phyloP scores from a whole-genome alignment of 257 asterid species.

The Parsonsia alboflavescens region DNA sequence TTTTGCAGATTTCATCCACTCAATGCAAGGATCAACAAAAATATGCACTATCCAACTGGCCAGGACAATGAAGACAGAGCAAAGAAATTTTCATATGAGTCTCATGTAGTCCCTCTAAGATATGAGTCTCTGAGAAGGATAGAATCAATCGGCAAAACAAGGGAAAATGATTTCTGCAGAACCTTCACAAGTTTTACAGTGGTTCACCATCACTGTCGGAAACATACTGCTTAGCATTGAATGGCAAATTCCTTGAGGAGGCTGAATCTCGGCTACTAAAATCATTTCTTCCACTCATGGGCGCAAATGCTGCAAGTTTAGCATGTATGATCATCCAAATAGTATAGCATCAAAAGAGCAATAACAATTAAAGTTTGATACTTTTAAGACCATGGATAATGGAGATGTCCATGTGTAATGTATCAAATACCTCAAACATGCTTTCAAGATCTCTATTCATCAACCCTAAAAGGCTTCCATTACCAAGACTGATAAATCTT shows the following conservation, averaged over 20 bases:
- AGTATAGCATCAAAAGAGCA: neutral
- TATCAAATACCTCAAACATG: neutral
- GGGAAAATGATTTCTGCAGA: neutral
- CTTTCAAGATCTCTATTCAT: neutral
- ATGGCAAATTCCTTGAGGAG: slow-evolving; percentile 55
- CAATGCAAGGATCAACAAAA: too few species aligned
- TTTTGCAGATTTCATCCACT: neutral
- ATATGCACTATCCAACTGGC: neutral
- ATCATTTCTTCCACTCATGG: slow-evolving; percentile 52
- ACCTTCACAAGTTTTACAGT: slow-evolving; percentile 5
- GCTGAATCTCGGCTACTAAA: slow-evolving; percentile 31
- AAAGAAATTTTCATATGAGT: neutral
- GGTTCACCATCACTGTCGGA: slow-evolving; percentile 65
- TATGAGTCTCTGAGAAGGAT: neutral
- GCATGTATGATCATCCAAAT: neutral
- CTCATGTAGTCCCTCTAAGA: neutral
- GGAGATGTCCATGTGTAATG: neutral
- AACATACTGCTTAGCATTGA: slow-evolving; percentile 60
- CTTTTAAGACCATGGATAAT: slow-evolving; percentile 1
- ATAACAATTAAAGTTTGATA: slow-evolving; percentile 5
- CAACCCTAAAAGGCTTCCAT: neutral
- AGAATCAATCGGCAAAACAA: neutral
- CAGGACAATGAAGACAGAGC: neutral
- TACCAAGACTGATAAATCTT: neutral
- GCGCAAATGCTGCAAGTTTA: slow-evolving; percentile 76